Percentiles rank a stretch among this genome's conserved stretches.
phyloP scores from a whole-genome alignment of 1,284 basidiomycete genomes.

The Xerocomus minutiporus region DNA sequence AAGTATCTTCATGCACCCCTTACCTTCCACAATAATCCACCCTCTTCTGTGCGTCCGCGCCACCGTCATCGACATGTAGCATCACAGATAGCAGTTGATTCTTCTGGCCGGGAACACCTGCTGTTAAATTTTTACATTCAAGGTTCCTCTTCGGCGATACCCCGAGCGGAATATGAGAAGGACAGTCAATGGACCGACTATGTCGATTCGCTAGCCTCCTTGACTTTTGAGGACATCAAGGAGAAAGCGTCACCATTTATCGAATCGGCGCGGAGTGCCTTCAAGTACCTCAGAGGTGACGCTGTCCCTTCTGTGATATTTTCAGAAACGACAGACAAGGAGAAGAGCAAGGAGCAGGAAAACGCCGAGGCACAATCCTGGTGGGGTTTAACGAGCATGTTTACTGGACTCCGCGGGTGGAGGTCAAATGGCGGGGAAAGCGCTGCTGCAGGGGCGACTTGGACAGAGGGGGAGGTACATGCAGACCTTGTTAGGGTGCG shows the following conservation, averaged over 20 bases:
- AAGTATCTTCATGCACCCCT: conserved; percentile 62
- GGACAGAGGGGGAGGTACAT: conserved; percentile 74
- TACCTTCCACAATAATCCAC: conserved; percentile 73
- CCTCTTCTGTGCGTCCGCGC: conserved; percentile 62
- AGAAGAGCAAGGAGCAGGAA: conserved; percentile 32
- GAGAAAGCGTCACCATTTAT: conserved; percentile 29
- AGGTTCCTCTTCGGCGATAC: conserved; percentile 40
- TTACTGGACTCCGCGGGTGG: conserved; percentile 57
- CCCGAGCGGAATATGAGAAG: conserved; percentile 33
- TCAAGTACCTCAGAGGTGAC: conserved; percentile 68
- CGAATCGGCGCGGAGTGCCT: conserved; percentile 50
- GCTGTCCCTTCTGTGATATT: conserved; percentile 37
- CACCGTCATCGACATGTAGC: conserved; percentile 76
- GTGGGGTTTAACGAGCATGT: conserved; percentile 62
- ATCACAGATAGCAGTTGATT: conserved; percentile 67
- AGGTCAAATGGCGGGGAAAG: conserved; percentile 32
- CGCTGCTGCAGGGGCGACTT: conserved; percentile 40
- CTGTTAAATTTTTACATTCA: conserved; percentile 75
- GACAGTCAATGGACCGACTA: conserved; percentile 9
- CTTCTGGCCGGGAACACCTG: conserved; percentile 72
- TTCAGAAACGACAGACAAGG: conserved; percentile 15
- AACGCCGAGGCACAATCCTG: conserved; percentile 39
- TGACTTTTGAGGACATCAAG: conserved; percentile 54
- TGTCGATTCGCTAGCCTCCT: conserved; percentile 39
- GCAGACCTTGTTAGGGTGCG: conserved; percentile 69